Evolutionary conservation across 106 monocot genomes (phyloP).

Genomic region (Acorus gramineus): DNA sequence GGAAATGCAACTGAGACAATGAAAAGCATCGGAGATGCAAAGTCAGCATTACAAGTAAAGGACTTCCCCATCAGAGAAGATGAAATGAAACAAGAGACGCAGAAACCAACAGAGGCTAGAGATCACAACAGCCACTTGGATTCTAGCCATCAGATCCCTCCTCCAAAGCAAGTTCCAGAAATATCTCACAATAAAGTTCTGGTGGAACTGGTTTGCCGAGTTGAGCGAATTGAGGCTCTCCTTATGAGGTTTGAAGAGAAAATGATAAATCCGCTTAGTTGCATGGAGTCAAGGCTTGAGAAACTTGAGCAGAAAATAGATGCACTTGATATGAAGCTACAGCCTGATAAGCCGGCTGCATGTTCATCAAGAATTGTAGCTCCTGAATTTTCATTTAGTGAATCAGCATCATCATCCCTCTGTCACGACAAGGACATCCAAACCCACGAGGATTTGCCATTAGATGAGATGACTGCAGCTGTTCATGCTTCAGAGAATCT

Average conservation of each 20-base stretch:
- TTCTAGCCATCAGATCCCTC: constrained; percentile 7
- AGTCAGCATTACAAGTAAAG: neutral
- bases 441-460: too few species aligned
- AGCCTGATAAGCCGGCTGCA: constrained; percentile 11
- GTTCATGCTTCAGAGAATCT: neutral
- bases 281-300: constrained; percentile 67
- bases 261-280: constrained; percentile 53
- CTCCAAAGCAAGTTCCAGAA: constrained; percentile 7
- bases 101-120: neutral
- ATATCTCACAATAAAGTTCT: constrained; percentile 30
- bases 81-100: neutral
- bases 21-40: neutral
- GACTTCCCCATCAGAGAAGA: constrained; percentile 1
- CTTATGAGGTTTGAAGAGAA: constrained; percentile 65
- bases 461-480: neutral
- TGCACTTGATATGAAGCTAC: constrained; percentile 20
- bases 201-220: constrained; percentile 50
- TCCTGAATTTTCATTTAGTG: constrained; percentile 19
- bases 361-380: constrained; percentile 12
- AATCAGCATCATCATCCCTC: constrained; percentile 5
- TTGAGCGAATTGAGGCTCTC: constrained; percentile 58
- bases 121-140: neutral
- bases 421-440: too few species aligned
- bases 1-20: constrained; percentile 12
- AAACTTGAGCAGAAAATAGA: constrained; percentile 44